Evolutionary conservation across 2,329 filamentous ascomycete species (phyloP), one percentile per base, ranked within the genome.

Genomic region (Graphiopsis chlorocephala): DNA sequence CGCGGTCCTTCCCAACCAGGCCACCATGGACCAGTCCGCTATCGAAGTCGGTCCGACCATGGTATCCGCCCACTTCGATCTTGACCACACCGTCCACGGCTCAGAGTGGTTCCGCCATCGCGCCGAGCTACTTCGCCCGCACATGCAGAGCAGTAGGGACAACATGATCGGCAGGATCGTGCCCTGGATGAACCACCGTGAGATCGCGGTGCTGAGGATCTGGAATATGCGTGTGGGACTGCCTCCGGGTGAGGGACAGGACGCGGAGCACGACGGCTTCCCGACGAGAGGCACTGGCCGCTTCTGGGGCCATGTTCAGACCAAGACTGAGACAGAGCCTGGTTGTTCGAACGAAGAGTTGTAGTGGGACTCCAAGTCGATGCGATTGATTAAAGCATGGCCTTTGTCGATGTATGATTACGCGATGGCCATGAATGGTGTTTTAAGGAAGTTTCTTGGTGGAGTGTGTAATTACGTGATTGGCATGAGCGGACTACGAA

Each of bases 261-360:
- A 77, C 26, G 73, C 74, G 1, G 75, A 78, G 66, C 81, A 78
- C 65, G 80, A 82, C 70, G 79, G 78, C 0, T 68, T 70, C 15
- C 61, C 75, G 29, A 68, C 73, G 10, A 79, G 80, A 35, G 80
- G 80, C 3, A 78, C 75, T 6, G 79, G 79, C 2, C 70, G 80
- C 29, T 78, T 82, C 60, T 75, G 74, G 50, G 61, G 61, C 0
- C 20, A 26, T 25, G 23, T 56, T 2, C 31, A 56, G 53, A 38
- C 53, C 8, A 12, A 25, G 7, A 17, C 4, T 12, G 29, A 56
- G 20, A 29, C 8, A 4, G 28, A 38, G 20, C 29, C 8, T 26
- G 29, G 14, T 26, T 26, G 25, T 26, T 45, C 38, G n/a, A n/a
- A 23, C 10, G 5, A 20, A 12, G 38, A 20, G 38, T 3, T 45